Conservation (phyloP, 345 rosid genomes). For the Linum tenue region DNA sequence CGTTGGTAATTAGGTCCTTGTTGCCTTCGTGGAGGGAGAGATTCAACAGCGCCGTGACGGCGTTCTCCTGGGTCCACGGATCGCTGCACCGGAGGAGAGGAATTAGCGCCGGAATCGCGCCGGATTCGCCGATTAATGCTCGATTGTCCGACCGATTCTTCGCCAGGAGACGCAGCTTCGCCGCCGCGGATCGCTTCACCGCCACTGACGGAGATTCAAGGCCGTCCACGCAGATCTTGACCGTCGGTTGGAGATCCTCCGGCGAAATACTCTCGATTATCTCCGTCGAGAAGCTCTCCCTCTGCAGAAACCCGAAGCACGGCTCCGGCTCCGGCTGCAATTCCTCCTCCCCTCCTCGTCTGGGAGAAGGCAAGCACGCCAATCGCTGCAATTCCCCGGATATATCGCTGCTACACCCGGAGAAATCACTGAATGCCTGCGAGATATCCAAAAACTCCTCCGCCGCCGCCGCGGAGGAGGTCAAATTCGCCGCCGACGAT, state of each 20-base stretch:
- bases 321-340: slow-evolving; percentile 46
- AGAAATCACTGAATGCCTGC: slow-evolving; percentile 73
- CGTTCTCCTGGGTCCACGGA: slow-evolving; percentile 91
- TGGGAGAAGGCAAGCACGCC: slow-evolving; percentile 53
- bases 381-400: slow-evolving; percentile 90
- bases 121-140: slow-evolving; percentile 81
- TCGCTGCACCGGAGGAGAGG: slow-evolving; percentile 80
- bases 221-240: slow-evolving; percentile 81
- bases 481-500: slow-evolving; percentile 19
- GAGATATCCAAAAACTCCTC: slow-evolving; percentile 55
- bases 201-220: slow-evolving; percentile 60
- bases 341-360: slow-evolving; percentile 10
- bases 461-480: background rate
- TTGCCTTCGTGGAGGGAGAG: slow-evolving; percentile 72
- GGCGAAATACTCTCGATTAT: slow-evolving; percentile 89
- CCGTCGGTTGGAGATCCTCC: slow-evolving; percentile 93
- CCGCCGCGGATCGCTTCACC: slow-evolving; percentile 86
- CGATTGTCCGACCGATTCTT: slow-evolving; percentile 85
- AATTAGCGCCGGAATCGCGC: slow-evolving; percentile 71
- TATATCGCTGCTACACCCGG: slow-evolving; percentile 80
- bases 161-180: slow-evolving; percentile 78
- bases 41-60: slow-evolving; percentile 81
- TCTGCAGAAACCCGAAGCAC: slow-evolving; percentile 66
- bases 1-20: slow-evolving; percentile 45
- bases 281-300: slow-evolving; percentile 83